A percentile compares a stretch with the other conserved stretches of the same genome.
phyloP scores from a whole-genome alignment of 2,329 filamentous ascomycete species.

The Pseudocercospora fijiensis region DNA sequence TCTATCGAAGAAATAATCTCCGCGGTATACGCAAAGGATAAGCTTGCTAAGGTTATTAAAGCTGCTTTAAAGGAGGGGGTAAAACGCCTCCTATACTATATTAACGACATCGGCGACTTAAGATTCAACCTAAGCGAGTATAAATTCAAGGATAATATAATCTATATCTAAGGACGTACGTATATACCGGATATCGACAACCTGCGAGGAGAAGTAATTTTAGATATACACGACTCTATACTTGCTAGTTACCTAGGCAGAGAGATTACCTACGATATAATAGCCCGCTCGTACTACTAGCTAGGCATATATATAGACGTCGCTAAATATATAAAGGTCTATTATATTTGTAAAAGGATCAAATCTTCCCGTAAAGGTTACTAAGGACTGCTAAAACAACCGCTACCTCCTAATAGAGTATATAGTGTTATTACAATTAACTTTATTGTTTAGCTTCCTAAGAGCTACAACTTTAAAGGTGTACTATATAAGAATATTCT shows the following conservation, averaged over 20 bases:
- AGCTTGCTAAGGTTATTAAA: background rate
- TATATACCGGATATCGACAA: background rate
- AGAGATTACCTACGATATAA: no score
- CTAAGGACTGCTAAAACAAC: background rate
- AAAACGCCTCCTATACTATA: background rate
- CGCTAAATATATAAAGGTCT: no score
- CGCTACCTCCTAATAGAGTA: no score
- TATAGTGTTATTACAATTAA: no score
- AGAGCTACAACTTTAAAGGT: background rate
- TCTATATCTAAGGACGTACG: background rate
- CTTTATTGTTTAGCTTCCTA: background rate
- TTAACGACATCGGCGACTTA: background rate
- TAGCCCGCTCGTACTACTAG: no score
- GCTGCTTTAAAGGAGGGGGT: background rate
- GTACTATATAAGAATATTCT: no score
- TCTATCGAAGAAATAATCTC: background rate
- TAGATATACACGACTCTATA: no score
- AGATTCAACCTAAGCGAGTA: background rate
- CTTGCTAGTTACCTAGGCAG: no score
- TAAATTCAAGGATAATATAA: background rate
- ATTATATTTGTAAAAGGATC: background rate
- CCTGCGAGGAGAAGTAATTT: no score
- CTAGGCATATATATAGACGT: no score
- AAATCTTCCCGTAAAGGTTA: background rate
- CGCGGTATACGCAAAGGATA: background rate